A percentile compares a stretch with the other conserved stretches of the same genome.
phyloP scores from a whole-genome alignment of 257 asterid genomes.

The Scutellaria minor region DNA sequence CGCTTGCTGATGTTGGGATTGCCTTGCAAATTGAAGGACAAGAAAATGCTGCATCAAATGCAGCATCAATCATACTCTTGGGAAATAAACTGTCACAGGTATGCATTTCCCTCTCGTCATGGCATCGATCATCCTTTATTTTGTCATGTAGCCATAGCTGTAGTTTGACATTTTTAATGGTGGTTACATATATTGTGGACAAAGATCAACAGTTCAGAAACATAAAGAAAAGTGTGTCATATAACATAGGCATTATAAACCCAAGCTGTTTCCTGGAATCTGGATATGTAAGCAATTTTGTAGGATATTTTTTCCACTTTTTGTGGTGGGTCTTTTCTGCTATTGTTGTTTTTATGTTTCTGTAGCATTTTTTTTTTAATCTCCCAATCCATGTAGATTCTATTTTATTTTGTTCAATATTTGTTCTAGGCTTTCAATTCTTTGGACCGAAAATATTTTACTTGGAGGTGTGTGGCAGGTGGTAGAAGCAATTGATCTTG shows the following conservation, averaged over 20 bases:
- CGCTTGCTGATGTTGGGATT: slow-evolving; percentile 96
- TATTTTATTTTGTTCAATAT: not conserved
- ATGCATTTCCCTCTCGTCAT: slow-evolving; percentile 16
- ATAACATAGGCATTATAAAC: not conserved
- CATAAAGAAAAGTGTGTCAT: not conserved
- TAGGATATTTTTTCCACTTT: not conserved
- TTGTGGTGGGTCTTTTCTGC: slow-evolving; percentile 5
- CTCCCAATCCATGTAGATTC: not conserved
- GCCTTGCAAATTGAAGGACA: slow-evolving; percentile 93
- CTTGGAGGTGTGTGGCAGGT: slow-evolving; percentile 56
- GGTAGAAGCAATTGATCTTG: slow-evolving; percentile 87
- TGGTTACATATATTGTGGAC: not conserved
- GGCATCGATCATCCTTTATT: not conserved
- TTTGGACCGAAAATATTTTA: slow-evolving; percentile 21
- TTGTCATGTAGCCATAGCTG: slow-evolving; percentile 17
- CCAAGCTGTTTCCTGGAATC: not conserved
- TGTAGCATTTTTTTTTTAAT: not conserved
- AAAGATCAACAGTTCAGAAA: not conserved
- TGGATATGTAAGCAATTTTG: not conserved
- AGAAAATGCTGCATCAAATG: slow-evolving; percentile 98
- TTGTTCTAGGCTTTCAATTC: slow-evolving; percentile 24
- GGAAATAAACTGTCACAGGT: slow-evolving; percentile 96
- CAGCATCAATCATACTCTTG: slow-evolving; percentile 90
- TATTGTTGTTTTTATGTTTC: not conserved
- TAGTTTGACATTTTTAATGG: not conserved